Base-by-base conservation (phyloP, 257 asterid genomes). In the Penstemon davidsonii region DNA sequence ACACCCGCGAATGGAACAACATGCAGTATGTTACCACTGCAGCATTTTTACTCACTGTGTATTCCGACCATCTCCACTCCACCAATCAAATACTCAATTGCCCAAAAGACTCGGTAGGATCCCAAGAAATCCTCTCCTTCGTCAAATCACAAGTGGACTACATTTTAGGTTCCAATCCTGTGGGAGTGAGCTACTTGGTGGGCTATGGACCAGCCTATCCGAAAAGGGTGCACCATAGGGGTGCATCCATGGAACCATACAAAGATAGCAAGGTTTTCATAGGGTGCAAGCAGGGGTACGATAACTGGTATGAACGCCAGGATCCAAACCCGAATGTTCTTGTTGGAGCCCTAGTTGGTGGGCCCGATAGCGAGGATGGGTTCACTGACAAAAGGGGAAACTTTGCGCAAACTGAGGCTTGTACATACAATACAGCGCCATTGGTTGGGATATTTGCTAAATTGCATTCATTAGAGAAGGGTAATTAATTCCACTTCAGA, bases 1-100 rank as follows among this genome's bases (percentile, higher is more conserved):
- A 79, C 85, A 76, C 82, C 69, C 96, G 97, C 65, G 83, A 80
- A 63, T 92, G 98, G 97, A 92, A 92, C 95, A 92, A 92, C 76
- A 88, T 92, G 96, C 98, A 92, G 76, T 90, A 92, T 38, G 97
- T 90, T 0, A 76, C 98, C 0, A 75, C 77, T 2, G 86, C 96
- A 0, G 68, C 78, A 1, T 82, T 90, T 58, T 69, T 88, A 4
- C 87, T 86, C 42, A 67, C 84, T 8, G 72, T 79, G 75, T 85
- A 86, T 76, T 78, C 92, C 11, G 84, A 88, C 59, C 89, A 90
- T 73, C 92, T 90, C 78, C 82, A 62, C 11, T 68, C 79, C 63
- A 76, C 93, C 69, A 70, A 78, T 66, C 86, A 73, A 37, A 58
- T 8, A 64, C 83, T 87, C 37, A 15, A 52, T 55, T 92, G 97